These are phyloP conservation scores for Aspergillaceae sp. DNA, from an alignment of 2,329 filamentous ascomycete species.

Conservation along the genomic window DNA sequence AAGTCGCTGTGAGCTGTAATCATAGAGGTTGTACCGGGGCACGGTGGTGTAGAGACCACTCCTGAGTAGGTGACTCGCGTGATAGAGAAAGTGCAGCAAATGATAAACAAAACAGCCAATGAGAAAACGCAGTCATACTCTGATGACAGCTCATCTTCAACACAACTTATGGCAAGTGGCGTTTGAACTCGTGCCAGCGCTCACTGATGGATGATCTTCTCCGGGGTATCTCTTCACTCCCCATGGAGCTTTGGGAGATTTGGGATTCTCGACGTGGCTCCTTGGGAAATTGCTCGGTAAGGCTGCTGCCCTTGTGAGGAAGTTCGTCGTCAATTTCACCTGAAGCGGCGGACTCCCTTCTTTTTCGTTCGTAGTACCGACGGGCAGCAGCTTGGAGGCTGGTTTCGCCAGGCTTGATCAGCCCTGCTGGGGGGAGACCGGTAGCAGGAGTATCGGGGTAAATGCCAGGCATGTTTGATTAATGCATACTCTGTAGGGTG, in stretches of 20 bases:
- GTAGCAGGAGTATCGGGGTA: background rate
- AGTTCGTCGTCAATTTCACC: background rate
- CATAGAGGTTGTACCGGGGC: no score
- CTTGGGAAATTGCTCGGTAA: background rate
- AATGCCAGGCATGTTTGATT: background rate
- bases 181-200: background rate
- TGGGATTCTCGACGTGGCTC: background rate
- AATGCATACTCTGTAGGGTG: background rate
- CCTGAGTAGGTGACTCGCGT: no score
- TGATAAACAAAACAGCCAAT: no score
- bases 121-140: background rate
- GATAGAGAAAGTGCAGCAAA: no score
- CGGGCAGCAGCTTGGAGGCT: background rate
- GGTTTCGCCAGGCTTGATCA: background rate
- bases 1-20: no score
- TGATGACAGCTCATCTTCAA: background rate
- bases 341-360: background rate
- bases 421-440: background rate
- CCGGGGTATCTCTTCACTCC: background rate
- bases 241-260: background rate
- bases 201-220: background rate
- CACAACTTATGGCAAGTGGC: background rate
- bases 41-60: no score
- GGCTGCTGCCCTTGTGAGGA: background rate
- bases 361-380: background rate